Evolutionary conservation across 1,284 basidiomycete species (phyloP).

Genomic region (Ganoderma resinaceum): DNA sequence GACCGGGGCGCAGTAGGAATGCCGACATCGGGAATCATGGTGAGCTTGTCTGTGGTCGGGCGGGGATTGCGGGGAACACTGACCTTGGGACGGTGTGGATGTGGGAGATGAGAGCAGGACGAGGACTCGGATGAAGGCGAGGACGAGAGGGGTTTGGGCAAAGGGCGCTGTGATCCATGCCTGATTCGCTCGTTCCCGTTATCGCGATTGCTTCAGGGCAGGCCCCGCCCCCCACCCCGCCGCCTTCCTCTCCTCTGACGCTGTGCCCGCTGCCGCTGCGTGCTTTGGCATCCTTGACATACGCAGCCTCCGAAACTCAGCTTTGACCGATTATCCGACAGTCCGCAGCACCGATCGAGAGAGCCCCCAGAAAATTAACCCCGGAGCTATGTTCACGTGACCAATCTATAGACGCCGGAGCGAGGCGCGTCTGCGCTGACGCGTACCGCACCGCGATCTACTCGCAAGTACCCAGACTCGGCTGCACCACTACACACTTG

Average conservation of each 20-base stretch:
- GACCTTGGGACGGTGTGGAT: constrained; percentile 26
- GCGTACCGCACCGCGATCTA: constrained; percentile 19
- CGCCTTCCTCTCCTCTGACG: constrained; percentile 3
- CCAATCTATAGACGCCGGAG: constrained; percentile 15
- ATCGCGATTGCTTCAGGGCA: constrained; percentile 45
- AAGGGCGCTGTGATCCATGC: constrained; percentile 37
- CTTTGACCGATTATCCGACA: background rate
- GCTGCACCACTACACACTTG: background rate
- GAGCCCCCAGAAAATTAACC: background rate
- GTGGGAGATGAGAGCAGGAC: constrained; percentile 25
- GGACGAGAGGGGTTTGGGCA: constrained; percentile 36
- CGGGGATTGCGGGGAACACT: constrained; percentile 16
- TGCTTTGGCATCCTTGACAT: background rate
- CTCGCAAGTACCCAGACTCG: background rate
- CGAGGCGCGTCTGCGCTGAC: constrained; percentile 32
- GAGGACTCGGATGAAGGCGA: constrained; percentile 19
- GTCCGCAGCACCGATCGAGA: background rate
- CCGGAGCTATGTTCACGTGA: constrained; percentile 19
- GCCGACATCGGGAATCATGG: constrained; percentile 11
- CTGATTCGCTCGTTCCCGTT: constrained; percentile 35
- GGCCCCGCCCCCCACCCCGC: constrained; percentile 20
- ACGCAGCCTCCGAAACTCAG: background rate
- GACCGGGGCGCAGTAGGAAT: constrained; percentile 8
- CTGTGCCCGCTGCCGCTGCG: background rate
- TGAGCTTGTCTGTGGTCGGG: constrained; percentile 24